Evolutionary conservation across 2,329 filamentous ascomycete genomes (phyloP), one percentile per base, ranked within the genome.

Genomic region (Dactylonectria estremocensis): DNA sequence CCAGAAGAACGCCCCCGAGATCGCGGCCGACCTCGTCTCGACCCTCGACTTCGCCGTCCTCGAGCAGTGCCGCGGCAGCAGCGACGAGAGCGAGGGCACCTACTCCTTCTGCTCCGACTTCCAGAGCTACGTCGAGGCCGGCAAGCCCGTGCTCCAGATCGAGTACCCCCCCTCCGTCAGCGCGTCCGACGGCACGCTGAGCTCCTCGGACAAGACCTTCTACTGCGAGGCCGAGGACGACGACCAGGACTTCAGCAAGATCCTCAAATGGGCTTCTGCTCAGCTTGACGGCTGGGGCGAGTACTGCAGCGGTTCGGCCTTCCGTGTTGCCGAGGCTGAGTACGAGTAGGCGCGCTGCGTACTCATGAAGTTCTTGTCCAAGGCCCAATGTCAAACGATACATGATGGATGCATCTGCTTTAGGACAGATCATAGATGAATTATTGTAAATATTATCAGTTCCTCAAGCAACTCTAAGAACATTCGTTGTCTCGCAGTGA

Each of bases 21-120:
- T 79, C 37, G 74, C 77, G 20, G 28, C 66, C 2, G 57, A 70
- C 28, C 73, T 80, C 4, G 69, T 73, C 28, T 68, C 65, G 24
- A 58, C 63, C n/a, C 72, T 79, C 20, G 79, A 80, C 67, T 80
- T 80, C 65, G 78, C 78, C 33, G 71, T 83, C 67, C 70, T 83
- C 72, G 69, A 83, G 68, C 72, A 81, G 72, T 84, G 76, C 64
- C 69, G 76, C 33, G 74, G 77, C 45, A 75, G 69, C 55, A 72
- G 68, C 48, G 62, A 72, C 33, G 61, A 63, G 35, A 40, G 49
- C 10, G 70, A 69, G 52, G 63, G 69, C 53, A 72, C 40, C 52
- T 66, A 67, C 52, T 69, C 73, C 18, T 79, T 79, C 48, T 80
- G 78, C 67, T 66, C 67, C 49, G 72, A 76, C 50, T 80, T 80